Percentiles rank a stretch among this genome's conserved stretches.
Conservation (phyloP, 2,329 filamentous ascomycete genomes). For the Nigrograna mackinnonii region DNA sequence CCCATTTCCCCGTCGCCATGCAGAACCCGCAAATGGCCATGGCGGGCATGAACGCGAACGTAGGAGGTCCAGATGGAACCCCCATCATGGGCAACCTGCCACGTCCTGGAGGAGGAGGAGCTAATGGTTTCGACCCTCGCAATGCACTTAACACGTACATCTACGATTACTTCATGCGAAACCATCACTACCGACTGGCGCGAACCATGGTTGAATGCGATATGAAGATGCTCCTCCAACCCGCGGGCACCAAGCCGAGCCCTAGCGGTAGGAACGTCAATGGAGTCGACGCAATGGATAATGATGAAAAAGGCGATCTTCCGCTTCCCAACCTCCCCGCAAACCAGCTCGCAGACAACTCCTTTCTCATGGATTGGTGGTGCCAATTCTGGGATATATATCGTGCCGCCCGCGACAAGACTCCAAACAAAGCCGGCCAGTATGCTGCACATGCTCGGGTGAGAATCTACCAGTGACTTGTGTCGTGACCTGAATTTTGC, state of each 20-base stretch:
- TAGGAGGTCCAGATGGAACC: slow-evolving; percentile 66
- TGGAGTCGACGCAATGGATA: slow-evolving; percentile 73
- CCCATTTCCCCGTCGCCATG: slow-evolving; percentile 24
- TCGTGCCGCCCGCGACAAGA: slow-evolving; percentile 72
- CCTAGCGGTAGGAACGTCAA: slow-evolving; percentile 70
- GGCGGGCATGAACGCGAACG: slow-evolving; percentile 69
- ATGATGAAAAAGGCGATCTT: slow-evolving; percentile 82
- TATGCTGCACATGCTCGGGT: slow-evolving; percentile 87
- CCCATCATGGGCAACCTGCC: slow-evolving; percentile 68
- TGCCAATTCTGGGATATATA: slow-evolving; percentile 97
- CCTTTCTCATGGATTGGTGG: slow-evolving; percentile 98
- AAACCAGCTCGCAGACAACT: slow-evolving; percentile 66
- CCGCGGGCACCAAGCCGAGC: slow-evolving; percentile 62
- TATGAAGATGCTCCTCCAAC: slow-evolving; percentile 60
- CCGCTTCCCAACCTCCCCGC: slow-evolving; percentile 72
- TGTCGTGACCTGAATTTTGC: slow-evolving; percentile 1
- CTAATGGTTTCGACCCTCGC: slow-evolving; percentile 34
- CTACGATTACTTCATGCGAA: slow-evolving; percentile 88
- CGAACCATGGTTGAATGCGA: slow-evolving; percentile 57
- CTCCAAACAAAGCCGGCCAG: slow-evolving; percentile 55
- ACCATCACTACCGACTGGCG: slow-evolving; percentile 82
- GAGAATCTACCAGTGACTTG: slow-evolving; percentile 43
- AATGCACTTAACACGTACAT: slow-evolving; percentile 81
- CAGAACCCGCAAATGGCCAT: slow-evolving; percentile 59
- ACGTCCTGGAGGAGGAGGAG: slow-evolving; percentile 30